A percentile compares a stretch with the other conserved stretches of the same genome.
Conservation (phyloP, 371 early-diverging fungal genomes). For the Funneliformis caledonium region DNA sequence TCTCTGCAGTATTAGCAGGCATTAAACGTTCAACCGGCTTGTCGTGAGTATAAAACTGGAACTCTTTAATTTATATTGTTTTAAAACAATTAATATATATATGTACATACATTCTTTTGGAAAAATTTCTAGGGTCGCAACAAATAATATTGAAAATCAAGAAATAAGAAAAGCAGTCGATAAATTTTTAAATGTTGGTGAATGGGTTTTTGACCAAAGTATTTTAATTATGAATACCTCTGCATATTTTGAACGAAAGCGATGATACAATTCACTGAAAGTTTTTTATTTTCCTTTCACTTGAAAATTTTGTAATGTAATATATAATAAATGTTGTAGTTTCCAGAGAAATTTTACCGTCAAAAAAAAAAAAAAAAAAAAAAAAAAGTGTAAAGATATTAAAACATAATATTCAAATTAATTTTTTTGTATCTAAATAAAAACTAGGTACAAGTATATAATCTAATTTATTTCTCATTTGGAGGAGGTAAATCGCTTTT, state of each 20-base stretch:
- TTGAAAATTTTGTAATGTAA: too few relatives aligned
- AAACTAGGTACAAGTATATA: background rate
- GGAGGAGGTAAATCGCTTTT: conserved; percentile 48
- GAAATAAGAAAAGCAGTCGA: conserved; percentile 59
- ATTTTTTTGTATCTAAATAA: background rate
- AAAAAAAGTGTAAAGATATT: too few relatives aligned
- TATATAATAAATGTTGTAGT: too few relatives aligned
- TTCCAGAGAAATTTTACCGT: too few relatives aligned
- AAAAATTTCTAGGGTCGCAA: conserved; percentile 52
- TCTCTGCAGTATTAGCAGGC: conserved; percentile 78
- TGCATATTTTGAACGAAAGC: conserved; percentile 67
- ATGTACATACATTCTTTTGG: background rate
- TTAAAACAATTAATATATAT: background rate
- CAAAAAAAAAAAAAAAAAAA: too few relatives aligned
- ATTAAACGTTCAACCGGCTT: conserved; percentile 72
- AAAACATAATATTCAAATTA: too few relatives aligned
- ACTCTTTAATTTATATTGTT: background rate
- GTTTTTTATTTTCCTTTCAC: too few relatives aligned
- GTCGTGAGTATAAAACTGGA: conserved; percentile 5
- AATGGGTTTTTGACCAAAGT: conserved; percentile 66
- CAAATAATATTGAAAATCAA: conserved; percentile 60
- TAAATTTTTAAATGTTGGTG: conserved; percentile 70
- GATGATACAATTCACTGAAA: conserved; percentile 39
- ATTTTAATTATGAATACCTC: conserved; percentile 61
- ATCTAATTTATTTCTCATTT: conserved; percentile 19